Conservation (phyloP, 805 yeast species). For the Jamesozyma gamospora region DNA sequence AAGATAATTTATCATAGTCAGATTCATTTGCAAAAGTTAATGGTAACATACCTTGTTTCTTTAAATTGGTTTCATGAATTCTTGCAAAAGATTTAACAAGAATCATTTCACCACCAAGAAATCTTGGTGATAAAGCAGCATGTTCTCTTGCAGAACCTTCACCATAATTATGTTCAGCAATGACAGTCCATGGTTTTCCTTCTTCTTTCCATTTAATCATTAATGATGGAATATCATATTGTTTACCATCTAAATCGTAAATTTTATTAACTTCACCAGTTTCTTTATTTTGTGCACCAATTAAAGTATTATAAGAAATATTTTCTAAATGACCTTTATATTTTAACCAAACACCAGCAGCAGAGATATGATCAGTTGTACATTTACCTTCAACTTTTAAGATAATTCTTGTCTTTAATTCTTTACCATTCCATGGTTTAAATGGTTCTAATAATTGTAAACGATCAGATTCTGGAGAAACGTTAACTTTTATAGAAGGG, state of each 20-base stretch:
- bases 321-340: conserved; percentile 96
- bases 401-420: conserved; percentile 62
- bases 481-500: conserved; percentile 49
- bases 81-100: conserved; percentile 94
- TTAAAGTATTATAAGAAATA: conserved; percentile 87
- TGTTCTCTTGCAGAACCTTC: conserved; percentile 99
- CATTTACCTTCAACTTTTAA: conserved; percentile 95
- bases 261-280: conserved; percentile 92
- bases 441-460: conserved; percentile 87
- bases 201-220: conserved; percentile 94
- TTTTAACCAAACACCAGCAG: conserved; percentile 98
- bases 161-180: conserved; percentile 97
- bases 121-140: conserved; percentile 93
- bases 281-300: conserved; percentile 95
- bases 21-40: conserved; percentile 81
- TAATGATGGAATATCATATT: conserved; percentile 81
- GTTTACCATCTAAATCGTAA: conserved; percentile 72
- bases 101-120: conserved; percentile 82
- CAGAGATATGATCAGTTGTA: conserved; percentile 97
- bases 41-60: conserved; percentile 97
- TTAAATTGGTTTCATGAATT: conserved; percentile 95
- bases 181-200: conserved; percentile 79
- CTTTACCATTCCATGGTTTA: conserved; percentile 76
- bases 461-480: conserved; percentile 86
- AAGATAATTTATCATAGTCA: conserved; percentile 72